Evolutionary conservation across 176 grass and related monocot species (phyloP), one percentile per base, ranked within the genome.

Genomic region (Cymbopogon citratus): DNA sequence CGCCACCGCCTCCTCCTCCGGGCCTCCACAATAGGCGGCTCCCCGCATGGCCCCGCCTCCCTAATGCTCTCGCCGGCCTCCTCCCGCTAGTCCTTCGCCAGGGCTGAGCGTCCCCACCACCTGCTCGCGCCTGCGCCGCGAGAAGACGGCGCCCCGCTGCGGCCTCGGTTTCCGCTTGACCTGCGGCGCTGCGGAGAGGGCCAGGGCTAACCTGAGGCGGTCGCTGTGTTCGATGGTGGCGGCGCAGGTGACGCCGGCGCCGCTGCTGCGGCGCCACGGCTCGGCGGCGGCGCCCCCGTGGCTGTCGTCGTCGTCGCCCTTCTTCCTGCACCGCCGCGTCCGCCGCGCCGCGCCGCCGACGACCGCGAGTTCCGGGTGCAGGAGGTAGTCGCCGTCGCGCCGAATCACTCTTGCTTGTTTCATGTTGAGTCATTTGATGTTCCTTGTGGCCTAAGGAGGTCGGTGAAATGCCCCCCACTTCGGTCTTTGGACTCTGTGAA

Each of bases 151-250:
- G 46, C 80, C 35, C 40, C 69, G 44, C 45, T 73, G 66, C 29
- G 28, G 87, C 80, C 61, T 85, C 71, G 70, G 77, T 13, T 21
- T 80, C 63, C 48, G 41, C 80, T 26, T 31, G 44, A 3, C 46
- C 19, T 59, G 33, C 0, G 54, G 48, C 24, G 10, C 11, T 8
- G 54, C n/a, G 3, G 61, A n/a, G 77, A 65, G 78, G 80, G 41
- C 43, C 4, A 38, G 46, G 54, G 36, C 34, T 75, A 67, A 66
- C 54, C 66, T 89, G 88, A 85, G 76, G 88, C 80, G 83, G 57
- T 57, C 86, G 57, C 76, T 76, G 27, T 40, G 31, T 5, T 83
- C 80, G 60, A 89, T 91, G 91, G 83, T 84, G 36, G 82, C 77
- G 84, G 80, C 80, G 75, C 57, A 84, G 86, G 60, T 85, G 38